Percentiles rank a stretch among this genome's conserved stretches.
phyloP scores from a whole-genome alignment of 2,329 filamentous ascomycete genomes.

The Colletotrichum caudatum region DNA sequence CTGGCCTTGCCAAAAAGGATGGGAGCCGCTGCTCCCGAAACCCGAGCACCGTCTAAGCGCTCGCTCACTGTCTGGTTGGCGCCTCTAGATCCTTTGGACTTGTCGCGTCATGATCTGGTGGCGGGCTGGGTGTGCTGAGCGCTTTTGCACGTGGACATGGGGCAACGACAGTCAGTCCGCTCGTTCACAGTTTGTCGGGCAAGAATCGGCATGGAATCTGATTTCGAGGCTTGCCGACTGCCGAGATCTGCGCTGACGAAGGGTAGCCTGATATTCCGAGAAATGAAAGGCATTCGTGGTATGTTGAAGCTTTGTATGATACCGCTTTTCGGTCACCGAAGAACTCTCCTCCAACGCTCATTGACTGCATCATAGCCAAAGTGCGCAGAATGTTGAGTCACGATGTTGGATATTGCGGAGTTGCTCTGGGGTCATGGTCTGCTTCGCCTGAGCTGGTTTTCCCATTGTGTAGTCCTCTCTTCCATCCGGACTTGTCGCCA shows the following conservation, averaged over 20 bases:
- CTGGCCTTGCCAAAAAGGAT: not conserved
- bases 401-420: not conserved
- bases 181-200: not conserved
- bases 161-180: not conserved
- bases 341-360: too few relatives aligned
- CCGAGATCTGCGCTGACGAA: not conserved
- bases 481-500: not conserved
- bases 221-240: not conserved
- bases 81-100: not conserved
- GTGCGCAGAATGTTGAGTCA: not conserved
- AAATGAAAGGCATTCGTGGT: not conserved
- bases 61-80: constrained; percentile 11
- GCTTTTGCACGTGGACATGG: not conserved
- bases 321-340: constrained; percentile 2
- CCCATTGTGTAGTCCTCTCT: too few relatives aligned
- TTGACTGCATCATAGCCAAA: not conserved
- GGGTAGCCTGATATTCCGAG: too few relatives aligned
- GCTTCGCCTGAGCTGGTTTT: not conserved
- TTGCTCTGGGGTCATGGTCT: not conserved
- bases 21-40: constrained; percentile 12
- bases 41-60: constrained; percentile 35
- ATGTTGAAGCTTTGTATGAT: not conserved
- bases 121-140: not conserved
- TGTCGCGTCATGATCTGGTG: too few relatives aligned
- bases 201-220: not conserved